phyloP scores from a whole-genome alignment of 2,329 filamentous ascomycete genomes.

The Aspergillus sp. region DNA sequence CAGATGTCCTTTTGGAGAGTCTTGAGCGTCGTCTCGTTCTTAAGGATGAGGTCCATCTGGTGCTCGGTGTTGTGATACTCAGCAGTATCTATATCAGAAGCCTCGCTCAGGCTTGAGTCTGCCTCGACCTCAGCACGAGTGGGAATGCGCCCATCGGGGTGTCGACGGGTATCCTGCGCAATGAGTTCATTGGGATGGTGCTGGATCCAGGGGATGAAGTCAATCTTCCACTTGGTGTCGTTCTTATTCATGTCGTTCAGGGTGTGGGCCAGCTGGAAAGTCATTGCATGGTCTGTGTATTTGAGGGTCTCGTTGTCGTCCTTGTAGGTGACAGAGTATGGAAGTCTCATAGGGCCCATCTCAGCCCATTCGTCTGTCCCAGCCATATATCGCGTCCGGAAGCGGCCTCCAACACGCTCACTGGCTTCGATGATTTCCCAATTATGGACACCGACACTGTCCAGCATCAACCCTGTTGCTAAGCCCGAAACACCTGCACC shows the following conservation, averaged over 20 bases:
- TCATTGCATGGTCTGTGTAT: constrained; percentile 25
- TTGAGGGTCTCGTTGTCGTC: constrained; percentile 21
- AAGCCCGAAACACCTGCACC: constrained; percentile 41
- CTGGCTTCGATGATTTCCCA: constrained; percentile 48
- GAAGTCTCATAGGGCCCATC: constrained; percentile 31
- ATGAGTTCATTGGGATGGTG: constrained; percentile 28
- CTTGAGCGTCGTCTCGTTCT: constrained; percentile 18
- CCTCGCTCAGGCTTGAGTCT: constrained; percentile 15
- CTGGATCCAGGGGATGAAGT: constrained; percentile 26
- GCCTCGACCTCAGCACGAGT: constrained; percentile 21
- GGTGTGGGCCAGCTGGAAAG: constrained; percentile 22
- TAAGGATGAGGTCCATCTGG: constrained; percentile 20
- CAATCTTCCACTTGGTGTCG: constrained; percentile 20
- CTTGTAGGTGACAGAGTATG: constrained; percentile 21
- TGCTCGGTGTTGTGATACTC: constrained; percentile 15
- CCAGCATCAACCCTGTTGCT: constrained; percentile 45
- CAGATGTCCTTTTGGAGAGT: constrained; percentile 24
- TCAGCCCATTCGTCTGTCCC: constrained; percentile 26
- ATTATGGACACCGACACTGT: constrained; percentile 44
- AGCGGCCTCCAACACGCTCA: constrained; percentile 42
- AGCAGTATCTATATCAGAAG: constrained; percentile 9
- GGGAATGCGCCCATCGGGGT: constrained; percentile 24
- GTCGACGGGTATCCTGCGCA: constrained; percentile 10
- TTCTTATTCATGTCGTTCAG: constrained; percentile 27
- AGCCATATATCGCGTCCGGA: constrained; percentile 45